Percentiles rank a stretch among this genome's conserved stretches.
phyloP scores from a whole-genome alignment of 1,284 basidiomycete genomes.

The Flammula alnicola region DNA sequence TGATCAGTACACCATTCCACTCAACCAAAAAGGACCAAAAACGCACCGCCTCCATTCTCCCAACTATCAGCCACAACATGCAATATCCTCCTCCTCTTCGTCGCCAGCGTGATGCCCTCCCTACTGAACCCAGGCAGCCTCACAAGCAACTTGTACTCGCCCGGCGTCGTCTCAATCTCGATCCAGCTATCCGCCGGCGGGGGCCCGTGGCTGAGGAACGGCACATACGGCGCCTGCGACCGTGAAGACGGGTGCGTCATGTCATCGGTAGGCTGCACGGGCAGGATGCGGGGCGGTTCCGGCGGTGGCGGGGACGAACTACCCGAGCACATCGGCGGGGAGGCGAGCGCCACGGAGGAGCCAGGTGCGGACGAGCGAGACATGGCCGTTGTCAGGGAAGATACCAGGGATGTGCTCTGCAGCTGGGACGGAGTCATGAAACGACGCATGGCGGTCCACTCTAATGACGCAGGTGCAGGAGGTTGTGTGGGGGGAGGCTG shows the following conservation, averaged over 20 bases:
- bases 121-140: slow-evolving; percentile 72
- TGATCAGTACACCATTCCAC: background rate
- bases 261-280: slow-evolving; percentile 15
- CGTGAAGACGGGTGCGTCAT: slow-evolving; percentile 16
- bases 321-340: background rate
- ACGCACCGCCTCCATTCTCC: slow-evolving; percentile 66
- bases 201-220: slow-evolving; percentile 57
- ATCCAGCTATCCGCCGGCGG: slow-evolving; percentile 65
- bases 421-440: slow-evolving; percentile 20
- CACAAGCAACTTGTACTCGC: slow-evolving; percentile 66
- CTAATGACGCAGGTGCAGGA: slow-evolving; percentile 10
- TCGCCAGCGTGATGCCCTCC: slow-evolving; percentile 76
- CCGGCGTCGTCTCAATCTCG: slow-evolving; percentile 64
- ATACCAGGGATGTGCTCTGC: background rate
- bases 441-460: slow-evolving; percentile 27
- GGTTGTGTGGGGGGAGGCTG: slow-evolving; percentile 19
- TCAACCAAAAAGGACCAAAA: background rate
- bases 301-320: slow-evolving; percentile 35
- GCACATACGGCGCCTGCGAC: slow-evolving; percentile 26
- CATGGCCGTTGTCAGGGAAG: background rate
- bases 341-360: background rate
- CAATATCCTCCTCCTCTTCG: slow-evolving; percentile 70
- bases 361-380: background rate
- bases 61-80: slow-evolving; percentile 85
- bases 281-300: slow-evolving; percentile 60